Evolutionary conservation across 1,284 basidiomycete species (phyloP).

Genomic region (Cutaneotrichosporon arboriforme): DNA sequence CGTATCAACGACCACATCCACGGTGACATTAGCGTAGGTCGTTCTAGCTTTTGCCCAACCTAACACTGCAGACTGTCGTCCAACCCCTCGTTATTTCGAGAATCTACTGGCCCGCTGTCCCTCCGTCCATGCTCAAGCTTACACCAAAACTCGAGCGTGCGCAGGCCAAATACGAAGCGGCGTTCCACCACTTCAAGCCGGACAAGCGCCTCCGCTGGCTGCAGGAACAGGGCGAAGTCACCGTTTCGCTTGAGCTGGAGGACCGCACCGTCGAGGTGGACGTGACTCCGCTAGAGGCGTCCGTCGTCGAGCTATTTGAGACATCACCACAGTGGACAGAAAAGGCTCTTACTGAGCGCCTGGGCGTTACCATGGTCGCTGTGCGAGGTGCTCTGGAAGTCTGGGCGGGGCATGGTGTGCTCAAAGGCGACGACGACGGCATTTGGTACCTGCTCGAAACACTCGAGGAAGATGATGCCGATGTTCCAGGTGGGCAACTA

Average conservation of each 20-base stretch:
- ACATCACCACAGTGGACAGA: constrained; percentile 53
- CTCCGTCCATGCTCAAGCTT: constrained; percentile 65
- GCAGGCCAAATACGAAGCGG: constrained; percentile 67
- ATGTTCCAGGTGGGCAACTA: constrained; percentile 27
- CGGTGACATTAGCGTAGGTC: constrained; percentile 60
- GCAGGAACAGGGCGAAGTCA: constrained; percentile 74
- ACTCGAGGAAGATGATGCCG: constrained; percentile 1
- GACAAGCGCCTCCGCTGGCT: constrained; percentile 84
- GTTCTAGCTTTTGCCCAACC: background rate
- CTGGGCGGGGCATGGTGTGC: constrained; percentile 75
- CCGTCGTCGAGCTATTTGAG: constrained; percentile 79
- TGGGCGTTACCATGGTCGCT: constrained; percentile 61
- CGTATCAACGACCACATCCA: constrained; percentile 79
- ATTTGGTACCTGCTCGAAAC: constrained; percentile 11
- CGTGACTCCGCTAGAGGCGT: constrained; percentile 79
- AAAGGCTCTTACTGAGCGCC: constrained; percentile 57
- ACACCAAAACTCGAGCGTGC: constrained; percentile 70
- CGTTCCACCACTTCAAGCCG: constrained; percentile 74
- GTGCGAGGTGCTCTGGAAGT: constrained; percentile 69
- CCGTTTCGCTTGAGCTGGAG: constrained; percentile 68
- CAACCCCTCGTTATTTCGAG: constrained; percentile 85
- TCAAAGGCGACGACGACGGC: constrained; percentile 41
- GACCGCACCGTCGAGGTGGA: constrained; percentile 71
- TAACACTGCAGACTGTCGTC: constrained; percentile 56
- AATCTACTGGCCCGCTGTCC: constrained; percentile 86